Conservation (phyloP, 805 yeast genomes). For the Saccharomycopsis microspora region DNA sequence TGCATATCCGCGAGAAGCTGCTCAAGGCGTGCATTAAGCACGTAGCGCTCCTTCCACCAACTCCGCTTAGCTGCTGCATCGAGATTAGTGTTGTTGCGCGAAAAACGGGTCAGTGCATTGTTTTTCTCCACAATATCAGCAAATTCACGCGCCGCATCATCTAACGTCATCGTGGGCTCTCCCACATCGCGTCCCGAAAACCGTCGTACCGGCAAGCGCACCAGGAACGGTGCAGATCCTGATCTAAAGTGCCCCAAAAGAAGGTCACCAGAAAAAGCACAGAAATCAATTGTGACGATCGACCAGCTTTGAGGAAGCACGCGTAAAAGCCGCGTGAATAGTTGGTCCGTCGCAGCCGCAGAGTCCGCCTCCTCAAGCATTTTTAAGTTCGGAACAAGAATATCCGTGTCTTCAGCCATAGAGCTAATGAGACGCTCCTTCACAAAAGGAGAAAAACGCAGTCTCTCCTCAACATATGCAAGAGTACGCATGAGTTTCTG, state of each 20-base stretch:
- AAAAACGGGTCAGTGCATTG: constrained; percentile 41
- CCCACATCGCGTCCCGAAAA: constrained; percentile 34
- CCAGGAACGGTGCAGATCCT: constrained; percentile 28
- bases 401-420: not conserved
- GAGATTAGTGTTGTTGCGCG: not conserved
- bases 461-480: constrained; percentile 10
- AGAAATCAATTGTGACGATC: constrained; percentile 49
- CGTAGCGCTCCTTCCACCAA: constrained; percentile 73
- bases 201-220: constrained; percentile 52
- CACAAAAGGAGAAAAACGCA: constrained; percentile 14
- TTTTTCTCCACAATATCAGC: constrained; percentile 46
- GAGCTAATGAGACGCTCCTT: constrained; percentile 6
- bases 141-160: constrained; percentile 35
- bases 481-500: not conserved
- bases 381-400: not conserved
- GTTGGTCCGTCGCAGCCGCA: no score
- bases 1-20: constrained; percentile 49
- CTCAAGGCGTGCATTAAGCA: constrained; percentile 45
- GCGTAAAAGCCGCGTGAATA: no score
- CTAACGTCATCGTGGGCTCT: constrained; percentile 30
- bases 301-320: constrained; percentile 41
- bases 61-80: constrained; percentile 36
- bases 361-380: no score
- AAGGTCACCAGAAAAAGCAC: constrained; percentile 46
- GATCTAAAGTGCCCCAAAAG: constrained; percentile 31